Conservation (phyloP, 441 rosid genomes). For the Jatropha podagrica region DNA sequence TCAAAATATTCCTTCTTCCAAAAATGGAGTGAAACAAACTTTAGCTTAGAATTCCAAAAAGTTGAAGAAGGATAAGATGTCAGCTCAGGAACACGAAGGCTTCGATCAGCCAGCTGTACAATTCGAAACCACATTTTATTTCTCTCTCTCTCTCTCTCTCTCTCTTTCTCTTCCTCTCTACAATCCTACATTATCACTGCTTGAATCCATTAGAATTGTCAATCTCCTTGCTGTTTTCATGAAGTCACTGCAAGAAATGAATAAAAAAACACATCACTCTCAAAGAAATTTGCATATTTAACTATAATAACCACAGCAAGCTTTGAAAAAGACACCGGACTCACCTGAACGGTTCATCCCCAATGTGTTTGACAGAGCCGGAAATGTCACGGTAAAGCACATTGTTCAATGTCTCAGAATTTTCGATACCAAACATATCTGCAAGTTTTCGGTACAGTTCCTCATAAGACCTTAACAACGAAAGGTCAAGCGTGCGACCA, state of each 20-base stretch:
- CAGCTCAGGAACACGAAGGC: constrained; percentile 20
- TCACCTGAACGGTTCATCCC: constrained; percentile 60
- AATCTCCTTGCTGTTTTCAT: constrained; percentile 51
- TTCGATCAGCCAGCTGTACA: constrained; percentile 38
- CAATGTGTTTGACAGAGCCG: constrained; percentile 51
- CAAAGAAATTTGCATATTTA: not conserved
- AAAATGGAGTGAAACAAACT: constrained; percentile 20
- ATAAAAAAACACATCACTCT: constrained; percentile 13
- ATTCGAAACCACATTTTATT: constrained; percentile 23
- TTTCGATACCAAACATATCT: constrained; percentile 49
- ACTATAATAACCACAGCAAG: too few relatives aligned
- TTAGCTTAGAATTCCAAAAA: constrained; percentile 15
- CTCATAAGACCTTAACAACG: constrained; percentile 49
- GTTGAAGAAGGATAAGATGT: constrained; percentile 25
- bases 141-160: constrained; percentile 11
- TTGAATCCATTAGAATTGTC: constrained; percentile 55
- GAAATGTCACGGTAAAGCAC: constrained; percentile 44
- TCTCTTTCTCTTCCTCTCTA: constrained; percentile 8
- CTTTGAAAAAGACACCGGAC: not conserved
- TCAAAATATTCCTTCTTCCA: constrained; percentile 11
- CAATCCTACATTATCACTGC: constrained; percentile 47
- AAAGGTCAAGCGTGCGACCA: constrained; percentile 58
- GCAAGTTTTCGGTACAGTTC: constrained; percentile 51
- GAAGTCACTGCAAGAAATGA: constrained; percentile 49
- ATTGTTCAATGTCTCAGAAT: constrained; percentile 36